Evolutionary conservation across 495 filamentous ascomycete species (phyloP).

Genomic region (Geopyxis carbonaria): DNA sequence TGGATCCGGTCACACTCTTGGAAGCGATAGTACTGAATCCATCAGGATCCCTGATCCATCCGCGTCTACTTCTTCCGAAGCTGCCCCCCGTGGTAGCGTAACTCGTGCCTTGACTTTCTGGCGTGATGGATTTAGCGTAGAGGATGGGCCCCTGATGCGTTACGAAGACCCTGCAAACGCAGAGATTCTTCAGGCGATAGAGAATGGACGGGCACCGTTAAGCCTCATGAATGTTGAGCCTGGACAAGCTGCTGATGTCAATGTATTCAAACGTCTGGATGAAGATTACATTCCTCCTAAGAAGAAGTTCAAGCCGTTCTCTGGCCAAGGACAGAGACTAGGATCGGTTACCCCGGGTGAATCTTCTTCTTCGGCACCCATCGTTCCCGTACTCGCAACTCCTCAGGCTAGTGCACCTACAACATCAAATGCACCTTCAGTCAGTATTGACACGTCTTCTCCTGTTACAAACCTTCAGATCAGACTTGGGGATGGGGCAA

Average conservation of each 20-base stretch:
- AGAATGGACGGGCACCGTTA: constrained; percentile 68
- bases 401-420: constrained; percentile 28
- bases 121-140: constrained; percentile 86
- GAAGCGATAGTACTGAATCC: constrained; percentile 73
- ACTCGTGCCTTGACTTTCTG: constrained; percentile 70
- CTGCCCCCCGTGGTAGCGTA: constrained; percentile 35
- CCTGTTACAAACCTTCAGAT: constrained; percentile 70
- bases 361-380: constrained; percentile 25
- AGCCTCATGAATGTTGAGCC: constrained; percentile 73
- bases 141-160: constrained; percentile 77
- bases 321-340: constrained; percentile 66
- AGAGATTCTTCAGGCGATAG: constrained; percentile 65
- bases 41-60: constrained; percentile 49
- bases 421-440: constrained; percentile 27
- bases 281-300: constrained; percentile 70
- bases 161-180: constrained; percentile 80
- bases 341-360: constrained; percentile 74
- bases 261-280: constrained; percentile 60
- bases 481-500: constrained; percentile 76
- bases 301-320: constrained; percentile 74
- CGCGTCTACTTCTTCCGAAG: constrained; percentile 28
- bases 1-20: constrained; percentile 69
- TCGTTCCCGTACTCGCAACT: constrained; percentile 25
- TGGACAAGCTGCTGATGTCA: constrained; percentile 79
- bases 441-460: constrained; percentile 53